Evolutionary conservation across 208 protist genomes (phyloP), one percentile per base, ranked within the genome.

Genomic region (Leishmania turanica): DNA sequence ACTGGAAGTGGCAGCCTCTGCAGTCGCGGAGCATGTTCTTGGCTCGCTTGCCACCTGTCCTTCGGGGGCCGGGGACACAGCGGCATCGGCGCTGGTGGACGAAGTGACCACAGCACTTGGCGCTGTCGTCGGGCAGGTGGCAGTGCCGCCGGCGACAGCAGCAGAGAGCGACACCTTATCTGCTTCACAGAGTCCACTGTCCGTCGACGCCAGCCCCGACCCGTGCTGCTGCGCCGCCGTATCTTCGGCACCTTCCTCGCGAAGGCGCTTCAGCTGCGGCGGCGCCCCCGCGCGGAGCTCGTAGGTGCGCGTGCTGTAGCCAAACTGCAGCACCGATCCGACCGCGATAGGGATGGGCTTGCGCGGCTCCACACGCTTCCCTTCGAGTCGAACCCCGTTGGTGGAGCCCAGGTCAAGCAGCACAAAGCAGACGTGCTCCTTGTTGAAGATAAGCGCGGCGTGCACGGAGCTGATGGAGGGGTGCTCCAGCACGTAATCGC

Each of bases 401-500:
- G 93, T 96, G 19, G 96, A 97, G 77, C 85, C 80, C 9, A 98
- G 86, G 84, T 98, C 96, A 24, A 98, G 88, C 49, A 97, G 73
- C 70, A 97, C 93, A 85, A 96, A 97, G 82, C 91, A 94, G 31
- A 85, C 66, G 70, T 96, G 88, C 53, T 88, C 84, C 75, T 87
- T 82, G 86, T 98, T 93, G 85, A 95, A 97, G 53, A 97, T 92
- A 24, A 98, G 65, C 19, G 91, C 96, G 17, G 89, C 90, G 79
- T 98, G 96, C n/a, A 97, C 87, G 45, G 84, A 85, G 80, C 91
- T 96, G 79, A 97, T 85, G 2, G 94, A 97, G 2, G 90, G 90
- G 87, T 98, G 96, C 74, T 97, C 89, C 56, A 97, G 84, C n/a
- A 91, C 84, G 87, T 96, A 97, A 85, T 98, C 96, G 78, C 92